Evolutionary conservation across 176 grass and related monocot genomes (phyloP), one percentile per base, ranked within the genome.

Genomic region (Elymus sibiricus): DNA sequence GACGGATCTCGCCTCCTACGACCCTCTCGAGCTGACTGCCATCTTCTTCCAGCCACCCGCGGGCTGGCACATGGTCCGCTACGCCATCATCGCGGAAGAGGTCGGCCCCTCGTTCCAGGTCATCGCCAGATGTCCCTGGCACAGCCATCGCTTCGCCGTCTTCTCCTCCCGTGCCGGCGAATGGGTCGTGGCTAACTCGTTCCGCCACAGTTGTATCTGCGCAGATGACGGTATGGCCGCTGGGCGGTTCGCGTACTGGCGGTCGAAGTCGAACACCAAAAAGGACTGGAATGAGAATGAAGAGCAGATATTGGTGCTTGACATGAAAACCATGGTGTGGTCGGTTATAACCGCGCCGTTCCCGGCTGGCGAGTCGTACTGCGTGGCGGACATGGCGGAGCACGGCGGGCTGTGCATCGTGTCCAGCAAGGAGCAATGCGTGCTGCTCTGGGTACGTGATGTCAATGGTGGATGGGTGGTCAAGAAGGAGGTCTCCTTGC

Each of bases 311-410:
- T 8, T 72, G 35, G 47, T 86, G 76, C 19, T 86, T 0, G 84
- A 79, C 84, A 70, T 47, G 32, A 15, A 11, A 19, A 70, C 75
- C 32, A 79, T 86, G 84, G 31, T 14, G 26, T 86, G 65, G 84
- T 71, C 84, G 3, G 9, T 79, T 38, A 47, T 24, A 26, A 4
- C 8, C 1, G 64, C 65, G 2, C 64, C 78, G 55, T 86, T 14
- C 8, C 56, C 7, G 80, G 53, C 60, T n/a, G n/a, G n/a, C n/a
- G n/a, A n/a, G n/a, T n/a, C n/a, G n/a, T n/a, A n/a, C n/a, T n/a
- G n/a, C n/a, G n/a, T n/a, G n/a, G n/a, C n/a, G n/a, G n/a, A n/a
- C n/a, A n/a, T n/a, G n/a, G n/a, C n/a, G n/a, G n/a, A n/a, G n/a
- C n/a, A n/a, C n/a, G n/a, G n/a, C n/a, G n/a, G n/a, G n/a, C n/a